Conservation (phyloP, 2,329 filamentous ascomycete genomes). For the Paraconiothyrium sp. region DNA sequence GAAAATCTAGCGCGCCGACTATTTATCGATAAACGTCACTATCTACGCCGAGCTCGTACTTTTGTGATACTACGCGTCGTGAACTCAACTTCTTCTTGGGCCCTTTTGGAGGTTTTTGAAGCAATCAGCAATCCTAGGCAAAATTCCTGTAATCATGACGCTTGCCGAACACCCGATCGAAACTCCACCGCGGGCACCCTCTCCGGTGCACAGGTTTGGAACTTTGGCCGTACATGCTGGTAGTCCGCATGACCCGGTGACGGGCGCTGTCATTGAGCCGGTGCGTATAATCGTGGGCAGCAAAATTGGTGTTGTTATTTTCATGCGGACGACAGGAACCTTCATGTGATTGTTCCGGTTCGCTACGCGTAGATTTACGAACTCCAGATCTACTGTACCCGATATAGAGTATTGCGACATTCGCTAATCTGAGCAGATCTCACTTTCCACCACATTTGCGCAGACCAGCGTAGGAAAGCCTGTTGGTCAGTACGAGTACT, state of each 20-base stretch:
- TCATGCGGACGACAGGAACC: neutral
- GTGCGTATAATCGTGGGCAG: conserved; percentile 50
- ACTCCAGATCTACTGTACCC: neutral
- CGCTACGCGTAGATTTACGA: neutral
- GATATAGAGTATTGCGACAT: neutral
- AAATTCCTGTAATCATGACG: conserved; percentile 42
- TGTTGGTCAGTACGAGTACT: conserved; percentile 91
- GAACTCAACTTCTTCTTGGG: neutral
- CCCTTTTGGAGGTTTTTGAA: neutral
- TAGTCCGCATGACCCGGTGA: conserved; percentile 86
- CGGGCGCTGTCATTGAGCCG: conserved; percentile 93
- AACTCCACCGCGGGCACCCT: conserved; percentile 77
- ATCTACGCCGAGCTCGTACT: neutral
- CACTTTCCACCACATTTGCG: conserved; percentile 95
- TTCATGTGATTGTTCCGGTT: neutral
- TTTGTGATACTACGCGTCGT: conserved; percentile 3
- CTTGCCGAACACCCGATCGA: conserved; percentile 66
- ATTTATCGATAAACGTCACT: conserved; percentile 21
- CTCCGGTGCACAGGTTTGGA: conserved; percentile 83
- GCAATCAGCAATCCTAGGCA: neutral
- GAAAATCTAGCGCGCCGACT: conserved; percentile 9
- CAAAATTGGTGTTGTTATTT: neutral
- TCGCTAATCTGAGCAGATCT: conserved; percentile 67
- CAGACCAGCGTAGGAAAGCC: conserved; percentile 88
- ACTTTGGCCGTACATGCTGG: conserved; percentile 96